Base-by-base conservation (phyloP, 768 basidiomycete genomes). In the Kwoniella mangroviensis region DNA sequence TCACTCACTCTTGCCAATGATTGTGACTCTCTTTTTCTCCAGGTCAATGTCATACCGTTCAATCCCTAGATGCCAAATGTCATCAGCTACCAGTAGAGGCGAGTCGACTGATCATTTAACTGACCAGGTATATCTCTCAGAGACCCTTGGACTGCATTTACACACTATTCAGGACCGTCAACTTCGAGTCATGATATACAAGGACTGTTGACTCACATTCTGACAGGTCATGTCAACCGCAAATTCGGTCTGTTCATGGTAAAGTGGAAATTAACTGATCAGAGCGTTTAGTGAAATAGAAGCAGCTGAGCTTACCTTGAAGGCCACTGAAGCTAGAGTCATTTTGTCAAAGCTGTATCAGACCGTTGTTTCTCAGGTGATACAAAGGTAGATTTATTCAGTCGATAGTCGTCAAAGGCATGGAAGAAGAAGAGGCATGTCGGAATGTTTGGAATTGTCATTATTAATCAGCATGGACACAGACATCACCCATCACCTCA, bases 151-250 rank as follows among this genome's bases (percentile, higher is more conserved):
- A 83, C 82, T 19, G 79, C 75, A n/a, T 77, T 70, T 52, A 83
- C 82, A 61, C 82, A 83, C 80, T 81, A 57, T 41, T 13, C 2
- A 11, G 3, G 34, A 21, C 19, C 5, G 22, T 51, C 42, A 34
- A 28, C 28, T 59, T 4, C 28, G 9, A n/a, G n/a, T n/a, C n/a
- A n/a, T n/a, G n/a, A n/a, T n/a, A n/a, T n/a, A n/a, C n/a, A n/a
- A n/a, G n/a, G n/a, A n/a, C n/a, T n/a, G n/a, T n/a, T n/a, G n/a
- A 62, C 80, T 68, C 42, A 81, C 80, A 40, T 72, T 78, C 68
- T 83, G 78, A 58, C 82, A 83, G 3, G 82, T 83, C 82, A 83
- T 83, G 66, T 83, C 82, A 51, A 83, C 82, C 52, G 82, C 82
- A 59, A 83, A 83, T 63, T 83, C 82, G 71, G 81, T 82, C 82